Conservation (phyloP, 441 rosid species). For the Syzygium malaccense region DNA sequence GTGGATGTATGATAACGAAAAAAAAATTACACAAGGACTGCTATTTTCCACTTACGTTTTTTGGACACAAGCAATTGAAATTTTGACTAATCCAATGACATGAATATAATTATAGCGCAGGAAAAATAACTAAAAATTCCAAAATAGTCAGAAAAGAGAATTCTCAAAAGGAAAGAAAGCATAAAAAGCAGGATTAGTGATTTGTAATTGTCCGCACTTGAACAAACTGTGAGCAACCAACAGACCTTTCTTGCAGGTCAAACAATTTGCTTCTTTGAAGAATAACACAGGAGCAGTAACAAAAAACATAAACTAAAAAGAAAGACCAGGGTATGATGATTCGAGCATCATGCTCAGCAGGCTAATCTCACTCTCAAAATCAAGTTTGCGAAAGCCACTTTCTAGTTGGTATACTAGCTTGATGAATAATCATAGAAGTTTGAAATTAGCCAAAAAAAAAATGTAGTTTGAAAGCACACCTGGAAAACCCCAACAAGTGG, state of each 20-base stretch:
- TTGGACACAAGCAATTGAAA: not conserved
- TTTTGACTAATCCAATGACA: not conserved
- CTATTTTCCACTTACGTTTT: not conserved
- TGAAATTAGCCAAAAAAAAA: not conserved
- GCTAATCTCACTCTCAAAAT: not conserved
- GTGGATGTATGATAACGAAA: not conserved
- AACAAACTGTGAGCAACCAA: not conserved
- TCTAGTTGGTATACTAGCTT: not conserved
- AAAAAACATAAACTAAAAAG: not conserved
- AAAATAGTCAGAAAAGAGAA: not conserved
- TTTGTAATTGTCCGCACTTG: not conserved
- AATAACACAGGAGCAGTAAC: not conserved
- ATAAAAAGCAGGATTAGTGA: not conserved
- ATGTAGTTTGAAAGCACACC: slow-evolving; percentile 21
- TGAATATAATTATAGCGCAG: not conserved
- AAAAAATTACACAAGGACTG: not conserved
- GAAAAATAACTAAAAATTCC: not conserved
- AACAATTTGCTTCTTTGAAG: not conserved
- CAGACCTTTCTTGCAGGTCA: not conserved
- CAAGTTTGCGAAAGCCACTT: not conserved
- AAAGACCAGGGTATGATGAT: not conserved
- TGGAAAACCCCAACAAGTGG: slow-evolving; percentile 65
- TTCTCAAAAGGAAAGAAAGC: not conserved
- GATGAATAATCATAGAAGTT: not conserved
- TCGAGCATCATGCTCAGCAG: not conserved